Evolutionary conservation across 495 filamentous ascomycete genomes (phyloP), one percentile per base, ranked within the genome.

Genomic region (Xylaria bambusicola): DNA sequence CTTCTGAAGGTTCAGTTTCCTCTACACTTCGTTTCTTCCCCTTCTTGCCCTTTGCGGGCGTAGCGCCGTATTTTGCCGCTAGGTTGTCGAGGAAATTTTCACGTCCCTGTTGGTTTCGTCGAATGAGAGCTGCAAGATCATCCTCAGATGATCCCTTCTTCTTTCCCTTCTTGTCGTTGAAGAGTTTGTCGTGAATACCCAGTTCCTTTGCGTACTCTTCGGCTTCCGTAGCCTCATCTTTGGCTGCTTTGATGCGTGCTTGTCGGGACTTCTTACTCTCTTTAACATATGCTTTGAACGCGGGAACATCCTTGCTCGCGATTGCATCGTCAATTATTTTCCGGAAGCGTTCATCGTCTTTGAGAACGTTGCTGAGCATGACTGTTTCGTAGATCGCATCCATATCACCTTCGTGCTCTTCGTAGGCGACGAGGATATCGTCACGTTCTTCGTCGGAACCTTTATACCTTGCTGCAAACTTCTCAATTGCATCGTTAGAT

Each of bases 271-370:
- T 84, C 65, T 85, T 83, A 10, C 81, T 80, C 75, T 97, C 92
- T 12, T 88, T 76, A 4, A 80, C 82, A 70, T 93, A 98, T 18
- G 81, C 78, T 21, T 80, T 75, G 70, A 85, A 92, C 1, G 71
- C 73, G 61, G 88, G 69, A 3, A 92, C 87, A 36, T 88, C 80
- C 0, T 81, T 84, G 4, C 72, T 78, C 41, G 77, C 77, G 66
- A 98, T 93, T n/a, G 89, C 95, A 45, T 83, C 75, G 65, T 96
- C 86, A 53, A 98, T 90, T 27, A 93, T 89, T 5, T 60, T 74
- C 7, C 88, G 82, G 71, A 96, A 96, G 23, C 94, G 82, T 49
- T 88, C 86, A 55, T 98, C 94, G 58, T 98, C 94, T 56, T 93
- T 88, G 0, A 92, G 67, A 7, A 89, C 85, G 68, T 93, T 83